Evolutionary conservation across 1,284 basidiomycete species (phyloP).

Genomic region (Hemileia vastatrix): DNA sequence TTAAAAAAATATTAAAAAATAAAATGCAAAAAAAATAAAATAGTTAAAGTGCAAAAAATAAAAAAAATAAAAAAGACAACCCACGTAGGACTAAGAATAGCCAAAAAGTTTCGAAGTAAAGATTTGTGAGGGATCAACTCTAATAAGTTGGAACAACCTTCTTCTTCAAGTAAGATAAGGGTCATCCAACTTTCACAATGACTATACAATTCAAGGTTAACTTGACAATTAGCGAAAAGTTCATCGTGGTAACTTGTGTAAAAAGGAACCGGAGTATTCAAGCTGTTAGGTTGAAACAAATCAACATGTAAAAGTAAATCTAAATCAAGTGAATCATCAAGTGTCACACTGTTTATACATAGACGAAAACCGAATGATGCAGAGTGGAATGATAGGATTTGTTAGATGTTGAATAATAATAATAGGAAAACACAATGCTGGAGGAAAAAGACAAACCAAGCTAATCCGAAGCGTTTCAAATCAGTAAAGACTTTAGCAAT

Average conservation of each 20-base stretch:
- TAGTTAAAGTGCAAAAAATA: background rate
- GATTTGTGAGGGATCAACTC: conserved; percentile 6
- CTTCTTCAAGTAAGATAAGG: conserved; percentile 15
- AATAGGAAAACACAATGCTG: too few species aligned
- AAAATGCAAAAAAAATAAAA: background rate
- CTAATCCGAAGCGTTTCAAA: conserved; percentile 9
- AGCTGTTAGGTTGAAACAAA: conserved; percentile 9
- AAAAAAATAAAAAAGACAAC: background rate
- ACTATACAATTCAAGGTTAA: conserved; percentile 11
- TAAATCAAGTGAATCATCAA: conserved; percentile 15
- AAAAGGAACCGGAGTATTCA: conserved; percentile 2
- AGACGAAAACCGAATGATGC: too few species aligned
- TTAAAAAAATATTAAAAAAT: background rate
- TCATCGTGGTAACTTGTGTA: background rate
- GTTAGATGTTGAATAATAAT: too few species aligned
- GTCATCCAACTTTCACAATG: conserved; percentile 22
- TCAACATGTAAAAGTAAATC: conserved; percentile 23
- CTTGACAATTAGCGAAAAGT: too few species aligned
- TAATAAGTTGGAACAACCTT: conserved; percentile 8
- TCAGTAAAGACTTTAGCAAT: conserved; percentile 13
- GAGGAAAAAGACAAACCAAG: too few species aligned
- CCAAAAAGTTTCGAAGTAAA: conserved; percentile 22
- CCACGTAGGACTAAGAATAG: conserved; percentile 20
- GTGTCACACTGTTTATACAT: conserved; percentile 12
- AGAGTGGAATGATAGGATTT: too few species aligned